phyloP scores from a whole-genome alignment of 1,284 basidiomycete species.

The Fomitopsis palustris region DNA sequence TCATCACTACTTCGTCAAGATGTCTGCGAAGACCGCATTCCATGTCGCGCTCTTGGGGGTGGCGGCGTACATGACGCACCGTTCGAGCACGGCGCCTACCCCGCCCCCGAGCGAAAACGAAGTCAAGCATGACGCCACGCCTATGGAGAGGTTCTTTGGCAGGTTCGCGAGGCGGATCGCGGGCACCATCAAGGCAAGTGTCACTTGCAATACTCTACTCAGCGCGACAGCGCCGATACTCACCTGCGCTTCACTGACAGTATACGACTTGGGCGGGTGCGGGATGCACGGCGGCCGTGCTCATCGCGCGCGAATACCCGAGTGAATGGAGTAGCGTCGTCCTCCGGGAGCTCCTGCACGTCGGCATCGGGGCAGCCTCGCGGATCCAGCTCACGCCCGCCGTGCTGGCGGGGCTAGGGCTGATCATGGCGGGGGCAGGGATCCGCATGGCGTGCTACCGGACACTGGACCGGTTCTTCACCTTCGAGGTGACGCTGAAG shows the following conservation, averaged over 20 bases:
- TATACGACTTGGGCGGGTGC: background rate
- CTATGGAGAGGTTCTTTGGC: background rate
- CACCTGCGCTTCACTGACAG: background rate
- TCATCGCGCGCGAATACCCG: background rate
- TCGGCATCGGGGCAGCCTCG: background rate
- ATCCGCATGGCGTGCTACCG: constrained; percentile 1
- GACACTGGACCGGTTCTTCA: constrained; percentile 4
- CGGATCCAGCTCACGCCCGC: background rate
- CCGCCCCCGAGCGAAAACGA: background rate
- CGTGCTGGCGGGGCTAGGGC: background rate
- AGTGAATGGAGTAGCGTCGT: background rate
- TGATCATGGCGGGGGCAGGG: background rate
- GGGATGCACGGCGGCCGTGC: background rate
- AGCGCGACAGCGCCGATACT: no score
- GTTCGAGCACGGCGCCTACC: background rate
- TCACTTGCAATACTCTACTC: no score
- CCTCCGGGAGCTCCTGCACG: background rate
- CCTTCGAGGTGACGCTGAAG: constrained; percentile 6
- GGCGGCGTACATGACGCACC: background rate
- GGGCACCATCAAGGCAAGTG: background rate
- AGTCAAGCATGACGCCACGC: background rate
- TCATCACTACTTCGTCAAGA: background rate
- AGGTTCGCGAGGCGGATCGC: background rate
- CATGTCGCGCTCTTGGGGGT: background rate
- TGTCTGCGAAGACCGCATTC: background rate